These are phyloP conservation scores for Penstemon newberryi DNA, from an alignment of 257 asterid species.

Conservation along the genomic window DNA sequence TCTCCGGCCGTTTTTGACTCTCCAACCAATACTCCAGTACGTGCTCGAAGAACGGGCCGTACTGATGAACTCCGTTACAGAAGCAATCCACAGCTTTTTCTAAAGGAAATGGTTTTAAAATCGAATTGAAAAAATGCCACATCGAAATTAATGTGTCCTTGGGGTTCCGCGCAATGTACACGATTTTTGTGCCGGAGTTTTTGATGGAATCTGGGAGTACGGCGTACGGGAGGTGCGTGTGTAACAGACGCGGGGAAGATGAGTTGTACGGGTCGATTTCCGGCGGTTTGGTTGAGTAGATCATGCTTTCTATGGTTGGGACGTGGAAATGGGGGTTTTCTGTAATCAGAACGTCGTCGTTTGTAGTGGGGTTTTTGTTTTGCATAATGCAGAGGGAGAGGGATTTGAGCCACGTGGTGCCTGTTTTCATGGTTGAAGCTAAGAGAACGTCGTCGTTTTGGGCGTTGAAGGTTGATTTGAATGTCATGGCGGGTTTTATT, in stretches of 20 bases:
- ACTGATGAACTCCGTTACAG: conserved; percentile 35
- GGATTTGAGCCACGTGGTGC: conserved; percentile 55
- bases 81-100: conserved; percentile 33
- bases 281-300: conserved; percentile 25
- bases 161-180: conserved; percentile 41
- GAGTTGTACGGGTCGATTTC: conserved; percentile 5
- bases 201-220: conserved; percentile 36
- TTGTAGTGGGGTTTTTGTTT: not conserved
- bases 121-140: conserved; percentile 41
- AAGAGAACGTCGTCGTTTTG: conserved; percentile 37
- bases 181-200: conserved; percentile 34
- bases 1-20: conserved; percentile 39
- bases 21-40: conserved; percentile 41
- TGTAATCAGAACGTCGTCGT: conserved; percentile 24
- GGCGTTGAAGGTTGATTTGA: conserved; percentile 33
- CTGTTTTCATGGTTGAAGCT: conserved; percentile 39
- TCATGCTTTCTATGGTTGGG: conserved; percentile 35
- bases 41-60: conserved; percentile 41
- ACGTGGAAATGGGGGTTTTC: conserved; percentile 40
- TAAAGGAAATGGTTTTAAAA: conserved; percentile 27
- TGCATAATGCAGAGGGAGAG: conserved; percentile 33
- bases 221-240: conserved; percentile 38
- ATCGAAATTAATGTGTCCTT: conserved; percentile 43
- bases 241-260: conserved; percentile 35
- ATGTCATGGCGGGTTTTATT: conserved; percentile 31